Evolutionary conservation across 2,329 filamentous ascomycete genomes (phyloP).

Genomic region (Pseudopithomyces maydicus): DNA sequence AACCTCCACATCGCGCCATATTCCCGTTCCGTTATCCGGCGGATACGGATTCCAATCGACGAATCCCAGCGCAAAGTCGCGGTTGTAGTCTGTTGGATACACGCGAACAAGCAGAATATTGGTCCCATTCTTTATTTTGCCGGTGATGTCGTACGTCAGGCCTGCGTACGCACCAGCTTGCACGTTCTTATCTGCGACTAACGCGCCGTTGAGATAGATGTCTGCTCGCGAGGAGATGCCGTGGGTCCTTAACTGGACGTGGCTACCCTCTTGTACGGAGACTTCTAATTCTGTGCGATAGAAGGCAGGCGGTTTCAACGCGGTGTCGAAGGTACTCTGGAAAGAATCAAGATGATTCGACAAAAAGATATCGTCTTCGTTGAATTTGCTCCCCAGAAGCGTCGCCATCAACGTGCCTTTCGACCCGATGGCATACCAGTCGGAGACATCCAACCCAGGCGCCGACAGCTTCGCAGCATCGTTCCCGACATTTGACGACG

Average conservation of each 20-base stretch:
- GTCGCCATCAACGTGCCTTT: slow-evolving; percentile 63
- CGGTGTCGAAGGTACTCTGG: slow-evolving; percentile 39
- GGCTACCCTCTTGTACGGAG: slow-evolving; percentile 31
- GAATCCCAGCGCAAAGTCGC: slow-evolving; percentile 64
- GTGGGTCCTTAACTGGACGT: slow-evolving; percentile 62
- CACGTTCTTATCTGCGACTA: slow-evolving; percentile 53
- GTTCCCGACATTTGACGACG: slow-evolving; percentile 14
- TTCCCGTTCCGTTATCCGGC: slow-evolving; percentile 65
- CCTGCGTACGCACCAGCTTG: slow-evolving; percentile 65
- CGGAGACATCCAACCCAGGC: slow-evolving; percentile 47
- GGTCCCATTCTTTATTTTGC: slow-evolving; percentile 37
- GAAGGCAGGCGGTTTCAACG: slow-evolving; percentile 62
- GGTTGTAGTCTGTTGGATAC: slow-evolving; percentile 64
- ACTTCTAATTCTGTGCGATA: slow-evolving; percentile 60
- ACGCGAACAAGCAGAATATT: slow-evolving; percentile 62
- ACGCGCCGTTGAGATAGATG: slow-evolving; percentile 62
- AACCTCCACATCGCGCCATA: slow-evolving; percentile 65
- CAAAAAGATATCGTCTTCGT: slow-evolving; percentile 61
- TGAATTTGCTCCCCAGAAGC: slow-evolving; percentile 59
- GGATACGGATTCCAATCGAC: slow-evolving; percentile 68
- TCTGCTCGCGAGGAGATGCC: slow-evolving; percentile 66
- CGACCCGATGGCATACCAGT: slow-evolving; percentile 59
- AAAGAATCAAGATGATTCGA: slow-evolving; percentile 56
- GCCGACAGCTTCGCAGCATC: slow-evolving; percentile 23
- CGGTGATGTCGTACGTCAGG: slow-evolving; percentile 60